Base-by-base conservation (phyloP, 2,329 filamentous ascomycete genomes). In the Trichoderma polysporum region DNA sequence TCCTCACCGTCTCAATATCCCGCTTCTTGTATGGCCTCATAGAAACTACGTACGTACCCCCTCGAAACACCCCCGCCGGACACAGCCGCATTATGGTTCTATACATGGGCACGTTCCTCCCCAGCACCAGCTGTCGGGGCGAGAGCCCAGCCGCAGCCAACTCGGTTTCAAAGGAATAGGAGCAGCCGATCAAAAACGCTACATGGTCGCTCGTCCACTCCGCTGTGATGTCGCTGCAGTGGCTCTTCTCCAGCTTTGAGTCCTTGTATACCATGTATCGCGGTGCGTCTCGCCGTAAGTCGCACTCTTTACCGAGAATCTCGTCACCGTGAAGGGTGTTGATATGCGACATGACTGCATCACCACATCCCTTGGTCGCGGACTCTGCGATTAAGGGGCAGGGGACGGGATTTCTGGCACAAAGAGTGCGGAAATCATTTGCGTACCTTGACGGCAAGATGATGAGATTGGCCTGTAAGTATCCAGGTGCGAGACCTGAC, bases 181-280 rank as follows among this genome's bases (percentile, higher is more conserved):
- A 87, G 73, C 88, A 90, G 9, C 87, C 88, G 68, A 90, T 84
- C 52, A 90, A 74, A 72, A 88, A 90, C 0, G 81, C 88, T 27
- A 88, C 83, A 70, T 90, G 86, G 69, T 88, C 82, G 4, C 79
- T 73, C 0, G 81, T 83, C 88, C 88, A 90, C 47, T 86, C 75
- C 2, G 76, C 71, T 1, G 75, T 70, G 17, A 90, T 78, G 71
- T 87, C 80, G 1, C 71, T 58, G 35, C 77, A 76, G 17, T 79
- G 77, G 0, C 75, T 73, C 22, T 78, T 77, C 5, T 76, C 70
- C 2, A 84, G 76, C 52, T 76, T 75, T 2, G 81, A 81, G 66
- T 85, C 75, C n/a, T 78, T 69, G 74, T 89, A 90, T 13, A 90
- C 79, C 69, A 83, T 85, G 74, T 87, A 90, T 25, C 77, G 79